Evolutionary conservation across 306 rosid species (phyloP).

Genomic region (Crotalaria pallida): DNA sequence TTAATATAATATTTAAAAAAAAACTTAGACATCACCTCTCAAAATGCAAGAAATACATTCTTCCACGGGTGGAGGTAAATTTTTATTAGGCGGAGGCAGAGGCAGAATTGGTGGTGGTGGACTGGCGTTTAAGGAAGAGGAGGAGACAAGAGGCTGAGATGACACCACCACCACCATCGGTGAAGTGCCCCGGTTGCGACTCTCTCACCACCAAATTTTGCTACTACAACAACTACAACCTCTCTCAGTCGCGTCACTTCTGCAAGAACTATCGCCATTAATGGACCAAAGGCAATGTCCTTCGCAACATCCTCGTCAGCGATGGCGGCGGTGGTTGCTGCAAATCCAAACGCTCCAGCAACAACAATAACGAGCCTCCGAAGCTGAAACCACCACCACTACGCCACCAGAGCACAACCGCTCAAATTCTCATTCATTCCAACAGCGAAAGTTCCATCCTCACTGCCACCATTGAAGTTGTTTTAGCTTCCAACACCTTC

Average conservation of each 20-base stretch:
- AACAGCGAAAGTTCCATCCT: conserved; percentile 93
- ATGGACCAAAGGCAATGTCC: conserved; percentile 99
- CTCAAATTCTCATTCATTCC: conserved; percentile 60
- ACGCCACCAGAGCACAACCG: conserved; percentile 29
- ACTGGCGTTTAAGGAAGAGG: no score
- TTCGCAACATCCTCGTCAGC: conserved; percentile 96
- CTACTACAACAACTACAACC: conserved; percentile 93
- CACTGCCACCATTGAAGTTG: conserved; percentile 38
- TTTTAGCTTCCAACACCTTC: no score
- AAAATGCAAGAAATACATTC: conserved; percentile 90
- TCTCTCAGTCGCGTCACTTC: conserved; percentile 98
- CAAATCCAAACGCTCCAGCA: conserved; percentile 68
- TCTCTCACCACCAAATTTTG: conserved; percentile 94
- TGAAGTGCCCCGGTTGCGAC: conserved; percentile 92
- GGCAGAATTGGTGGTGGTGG: conserved; percentile 36
- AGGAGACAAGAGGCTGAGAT: conserved; percentile 58
- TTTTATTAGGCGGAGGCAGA: conserved; percentile 49
- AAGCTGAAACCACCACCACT: conserved; percentile 7
- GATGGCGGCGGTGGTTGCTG: conserved; percentile 99
- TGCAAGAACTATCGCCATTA: conserved; percentile 95
- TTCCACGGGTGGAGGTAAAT: conserved; percentile 49
- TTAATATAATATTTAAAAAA: no score
- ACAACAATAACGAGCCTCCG: conserved; percentile 20
- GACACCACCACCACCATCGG: conserved; percentile 41
- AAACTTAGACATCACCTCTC: no score